Base-by-base conservation (phyloP, 2,329 filamentous ascomycete species). In the Trichoderma asperellum region DNA sequence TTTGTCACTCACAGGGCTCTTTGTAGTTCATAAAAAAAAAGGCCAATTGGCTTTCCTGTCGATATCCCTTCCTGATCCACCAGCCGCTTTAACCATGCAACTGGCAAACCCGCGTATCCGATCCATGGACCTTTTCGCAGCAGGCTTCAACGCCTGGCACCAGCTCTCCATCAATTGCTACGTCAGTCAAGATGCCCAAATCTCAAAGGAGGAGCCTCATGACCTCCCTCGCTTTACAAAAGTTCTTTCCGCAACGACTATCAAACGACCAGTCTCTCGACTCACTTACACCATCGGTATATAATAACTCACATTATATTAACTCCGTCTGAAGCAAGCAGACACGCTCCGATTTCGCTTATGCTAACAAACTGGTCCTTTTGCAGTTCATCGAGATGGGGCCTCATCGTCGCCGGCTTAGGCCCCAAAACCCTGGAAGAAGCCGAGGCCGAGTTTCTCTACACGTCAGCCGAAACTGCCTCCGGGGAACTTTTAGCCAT, bases 111-210 rank as follows among this genome's bases (percentile, higher is more conserved):
- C 43, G 34, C 16, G 67, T 69, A 52, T 72, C 59, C 34, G 37
- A 27, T 14, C 58, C 40, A 83, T 87, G 85, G 79, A 84, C 64
- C 76, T 90, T 5, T 86, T 85, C 74, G 86, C 83, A 53, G 73
- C 84, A 2, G 88, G 88, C 52, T 85, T 87, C 77, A 89, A 90
- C 74, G 85, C 86, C 66, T 89, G 85, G 85, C 77, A 78, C 68
- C 87, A 89, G 73, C 80, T 89, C 18, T 72, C 74, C 2, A 84
- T 88, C 14, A 11, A 2, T 18, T 32, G 58, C 7, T 34, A 18
- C 43, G 29, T 16, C 35, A 37, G 29, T 18, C 14, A 21, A 24
- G 29, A 68, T 14, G 18, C 14, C n/a, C 8, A 53, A 18, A 29
- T 10, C 52, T 29, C 27, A 70, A 70, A 4, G n/a, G 59, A 74